Evolutionary conservation across 352 stramenopile species (phyloP).

Genomic region (Phytophthora nicotianae): DNA sequence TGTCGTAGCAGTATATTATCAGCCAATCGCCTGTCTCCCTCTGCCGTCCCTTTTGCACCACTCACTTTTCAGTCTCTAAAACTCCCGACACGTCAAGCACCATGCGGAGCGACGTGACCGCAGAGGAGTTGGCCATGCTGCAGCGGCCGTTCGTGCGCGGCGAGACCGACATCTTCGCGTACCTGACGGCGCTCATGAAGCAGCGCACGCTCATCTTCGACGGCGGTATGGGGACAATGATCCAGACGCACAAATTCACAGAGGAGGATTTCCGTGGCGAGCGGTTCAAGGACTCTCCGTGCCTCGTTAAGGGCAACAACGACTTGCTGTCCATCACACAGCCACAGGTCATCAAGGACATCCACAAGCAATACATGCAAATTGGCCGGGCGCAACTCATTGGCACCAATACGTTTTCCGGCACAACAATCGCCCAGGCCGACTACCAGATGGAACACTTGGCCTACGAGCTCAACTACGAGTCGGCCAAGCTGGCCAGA

Average conservation of each 20-base stretch:
- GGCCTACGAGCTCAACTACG: constrained; percentile 96
- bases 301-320: constrained; percentile 98
- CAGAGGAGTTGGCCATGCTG: constrained; percentile 52
- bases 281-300: constrained; percentile 91
- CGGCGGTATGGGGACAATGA: constrained; percentile 98
- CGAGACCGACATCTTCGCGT: constrained; percentile 78
- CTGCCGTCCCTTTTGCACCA: constrained; percentile 19
- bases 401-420: constrained; percentile 97
- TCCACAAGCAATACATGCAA: constrained; percentile 96
- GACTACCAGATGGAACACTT: constrained; percentile 97
- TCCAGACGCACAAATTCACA: constrained; percentile 92
- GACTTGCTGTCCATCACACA: constrained; percentile 96
- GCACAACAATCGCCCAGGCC: constrained; percentile 95
- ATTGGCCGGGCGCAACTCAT: constrained; percentile 93
- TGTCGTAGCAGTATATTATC: not conserved
- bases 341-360: constrained; percentile 94
- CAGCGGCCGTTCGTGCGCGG: constrained; percentile 66
- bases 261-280: constrained; percentile 97
- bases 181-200: constrained; percentile 77
- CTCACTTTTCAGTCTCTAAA: constrained; percentile 21
- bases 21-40: constrained; percentile 11
- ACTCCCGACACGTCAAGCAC: constrained; percentile 1
- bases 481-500: constrained; percentile 90
- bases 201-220: constrained; percentile 94
- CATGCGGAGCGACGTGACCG: constrained; percentile 42